Percentiles rank a stretch among this genome's conserved stretches.
Conservation (phyloP, 2,329 filamentous ascomycete genomes). For the Seiridium unicorne region DNA sequence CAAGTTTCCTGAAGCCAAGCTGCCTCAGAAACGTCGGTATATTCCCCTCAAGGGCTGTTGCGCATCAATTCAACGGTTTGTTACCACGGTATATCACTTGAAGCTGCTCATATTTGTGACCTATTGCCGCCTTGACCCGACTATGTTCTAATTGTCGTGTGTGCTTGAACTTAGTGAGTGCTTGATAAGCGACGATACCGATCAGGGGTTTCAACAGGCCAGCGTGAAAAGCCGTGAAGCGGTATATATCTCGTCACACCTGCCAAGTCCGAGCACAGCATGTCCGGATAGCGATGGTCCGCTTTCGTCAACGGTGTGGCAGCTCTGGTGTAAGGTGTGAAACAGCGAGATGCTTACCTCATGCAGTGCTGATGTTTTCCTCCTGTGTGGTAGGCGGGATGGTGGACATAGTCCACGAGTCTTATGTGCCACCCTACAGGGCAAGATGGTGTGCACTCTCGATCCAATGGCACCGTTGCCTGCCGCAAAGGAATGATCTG, state of each 20-base stretch:
- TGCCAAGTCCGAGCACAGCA: background rate
- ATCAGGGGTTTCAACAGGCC: too few species aligned
- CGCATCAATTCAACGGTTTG: too few species aligned
- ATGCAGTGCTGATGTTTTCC: background rate
- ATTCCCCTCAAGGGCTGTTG: too few species aligned
- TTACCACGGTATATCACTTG: too few species aligned
- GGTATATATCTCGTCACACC: background rate
- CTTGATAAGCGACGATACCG: too few species aligned
- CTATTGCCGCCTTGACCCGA: too few species aligned
- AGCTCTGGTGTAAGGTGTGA: background rate
- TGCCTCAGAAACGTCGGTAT: too few species aligned
- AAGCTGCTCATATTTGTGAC: too few species aligned
- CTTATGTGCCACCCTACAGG: background rate
- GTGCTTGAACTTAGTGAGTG: too few species aligned
- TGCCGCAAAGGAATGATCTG: background rate
- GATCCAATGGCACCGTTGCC: background rate
- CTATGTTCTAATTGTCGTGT: too few species aligned
- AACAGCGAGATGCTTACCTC: background rate
- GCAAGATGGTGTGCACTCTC: background rate
- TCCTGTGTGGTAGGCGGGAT: background rate
- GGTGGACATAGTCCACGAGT: background rate
- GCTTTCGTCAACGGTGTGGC: constrained; percentile 4
- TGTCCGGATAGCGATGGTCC: background rate
- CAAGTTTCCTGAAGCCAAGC: too few species aligned
- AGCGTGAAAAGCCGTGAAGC: background rate